Base-by-base conservation (phyloP, 192 early-diverging fungal species). In the Podila epigama region DNA sequence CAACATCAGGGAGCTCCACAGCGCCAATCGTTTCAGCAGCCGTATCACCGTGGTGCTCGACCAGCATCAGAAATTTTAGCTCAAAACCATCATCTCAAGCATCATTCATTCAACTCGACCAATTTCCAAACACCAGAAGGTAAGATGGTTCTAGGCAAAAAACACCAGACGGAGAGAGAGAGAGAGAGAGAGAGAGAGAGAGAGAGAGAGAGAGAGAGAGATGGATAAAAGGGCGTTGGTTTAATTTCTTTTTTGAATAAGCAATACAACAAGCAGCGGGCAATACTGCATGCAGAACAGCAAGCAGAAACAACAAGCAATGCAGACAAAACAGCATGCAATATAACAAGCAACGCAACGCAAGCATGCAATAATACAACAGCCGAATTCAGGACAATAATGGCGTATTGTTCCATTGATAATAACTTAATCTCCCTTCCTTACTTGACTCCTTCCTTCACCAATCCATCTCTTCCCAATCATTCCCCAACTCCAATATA, bases 81-180 rank as follows among this genome's bases (percentile, higher is more conserved):
- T 13, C 64, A 75, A 53, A 66, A 66, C 37, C 64, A 66, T 36
- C 44, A 48, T 20, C 44, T 48, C 44, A 48, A 48, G 44, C 70
- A 63, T 56, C 71, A 67, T 56, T 58, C 52, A 27, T 75, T 75
- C 60, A 52, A 62, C 15, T 39, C 52, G 35, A 67, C 62, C 54
- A 68, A 62, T 44, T 75, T 75, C 35, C 71, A 75, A 59, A 67
- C 71, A 4, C 65, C 71, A 28, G 71, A 75, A 75, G 71, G 71
- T 75, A 75, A 58, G 34, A 20, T 42, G 40, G 28, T 53, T 29
- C 4, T 16, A 11, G 27, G 28, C 20, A 32, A 27, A 32, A 32
- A 55, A 32, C 53, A 3, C 9, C 22, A 11, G 22, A 13, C 1
- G 22, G 22, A 52, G 1, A 16, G 15, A 41, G 39, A 41, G 39